Evolutionary conservation across 768 basidiomycete species (phyloP).

Genomic region (Psilocybe sp.): DNA sequence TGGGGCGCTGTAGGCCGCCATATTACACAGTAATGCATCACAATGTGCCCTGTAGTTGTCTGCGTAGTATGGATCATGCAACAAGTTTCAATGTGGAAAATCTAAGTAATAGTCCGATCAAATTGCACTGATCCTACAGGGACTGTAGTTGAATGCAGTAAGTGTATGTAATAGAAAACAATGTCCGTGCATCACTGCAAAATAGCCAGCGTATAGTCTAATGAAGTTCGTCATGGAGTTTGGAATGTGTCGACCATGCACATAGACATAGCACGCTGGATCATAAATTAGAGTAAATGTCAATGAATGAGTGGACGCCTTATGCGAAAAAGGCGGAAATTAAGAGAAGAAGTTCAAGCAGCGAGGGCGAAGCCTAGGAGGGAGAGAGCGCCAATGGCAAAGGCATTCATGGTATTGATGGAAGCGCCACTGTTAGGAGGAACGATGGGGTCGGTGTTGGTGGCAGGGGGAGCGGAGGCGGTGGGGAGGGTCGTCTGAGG

Average conservation of each 20-base stretch:
- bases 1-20: constrained; percentile 32
- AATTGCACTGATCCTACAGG: no score
- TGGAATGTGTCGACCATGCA: constrained; percentile 2
- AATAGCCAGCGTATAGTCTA: no score
- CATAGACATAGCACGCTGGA: no score
- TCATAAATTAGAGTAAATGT: neutral
- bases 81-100: no score
- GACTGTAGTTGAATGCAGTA: no score
- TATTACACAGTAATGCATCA: no score
- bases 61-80: no score
- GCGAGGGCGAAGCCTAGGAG: constrained; percentile 22
- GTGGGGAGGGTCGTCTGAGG: constrained; percentile 8
- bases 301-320: constrained; percentile 17
- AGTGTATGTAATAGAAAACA: no score
- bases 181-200: no score
- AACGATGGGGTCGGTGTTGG: constrained; percentile 16
- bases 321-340: constrained; percentile 11
- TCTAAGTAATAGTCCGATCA: no score
- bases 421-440: constrained; percentile 21
- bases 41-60: no score
- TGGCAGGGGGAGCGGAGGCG: constrained; percentile 9
- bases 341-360: constrained; percentile 7
- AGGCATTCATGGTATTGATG: constrained; percentile 18
- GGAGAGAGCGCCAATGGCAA: constrained; percentile 25
- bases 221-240: no score